Evolutionary conservation across 2,329 filamentous ascomycete genomes (phyloP).

Genomic region (Pseudogymnoascus sp.): DNA sequence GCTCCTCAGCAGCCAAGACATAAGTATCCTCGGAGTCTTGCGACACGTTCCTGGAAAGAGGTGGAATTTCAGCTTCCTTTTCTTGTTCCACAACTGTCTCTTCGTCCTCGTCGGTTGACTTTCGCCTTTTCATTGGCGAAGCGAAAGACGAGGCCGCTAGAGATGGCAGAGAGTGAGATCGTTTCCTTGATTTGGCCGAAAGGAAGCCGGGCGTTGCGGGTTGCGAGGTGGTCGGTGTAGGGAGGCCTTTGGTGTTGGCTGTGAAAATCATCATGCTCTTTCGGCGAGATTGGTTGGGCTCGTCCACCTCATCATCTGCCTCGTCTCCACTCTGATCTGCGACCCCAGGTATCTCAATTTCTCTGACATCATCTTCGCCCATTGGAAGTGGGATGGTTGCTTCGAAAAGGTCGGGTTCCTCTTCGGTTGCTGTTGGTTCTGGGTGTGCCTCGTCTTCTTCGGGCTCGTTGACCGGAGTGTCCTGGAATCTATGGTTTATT

Average conservation of each 20-base stretch:
- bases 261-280: constrained; percentile 37
- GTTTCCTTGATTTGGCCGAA: constrained; percentile 19
- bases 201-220: constrained; percentile 18
- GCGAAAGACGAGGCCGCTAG: constrained; percentile 18
- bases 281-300: constrained; percentile 33
- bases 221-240: constrained; percentile 24
- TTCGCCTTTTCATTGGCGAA: constrained; percentile 17
- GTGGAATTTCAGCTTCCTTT: not conserved
- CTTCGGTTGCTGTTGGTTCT: constrained; percentile 17
- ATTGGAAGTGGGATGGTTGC: constrained; percentile 63
- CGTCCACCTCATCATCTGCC: constrained; percentile 36
- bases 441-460: constrained; percentile 12
- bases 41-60: constrained; percentile 9
- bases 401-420: constrained; percentile 30
- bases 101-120: constrained; percentile 9
- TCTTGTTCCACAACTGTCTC: not conserved
- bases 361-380: constrained; percentile 60
- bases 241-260: constrained; percentile 14
- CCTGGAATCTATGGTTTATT: constrained; percentile 29
- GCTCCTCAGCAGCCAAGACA: not conserved
- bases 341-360: constrained; percentile 73
- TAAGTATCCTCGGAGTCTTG: not conserved
- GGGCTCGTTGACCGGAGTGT: constrained; percentile 20
- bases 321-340: constrained; percentile 57
- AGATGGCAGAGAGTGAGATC: constrained; percentile 26